These are phyloP conservation scores for Fusarium vanettenii DNA, from an alignment of 2,329 filamentous ascomycete genomes.

Conservation along the genomic window DNA sequence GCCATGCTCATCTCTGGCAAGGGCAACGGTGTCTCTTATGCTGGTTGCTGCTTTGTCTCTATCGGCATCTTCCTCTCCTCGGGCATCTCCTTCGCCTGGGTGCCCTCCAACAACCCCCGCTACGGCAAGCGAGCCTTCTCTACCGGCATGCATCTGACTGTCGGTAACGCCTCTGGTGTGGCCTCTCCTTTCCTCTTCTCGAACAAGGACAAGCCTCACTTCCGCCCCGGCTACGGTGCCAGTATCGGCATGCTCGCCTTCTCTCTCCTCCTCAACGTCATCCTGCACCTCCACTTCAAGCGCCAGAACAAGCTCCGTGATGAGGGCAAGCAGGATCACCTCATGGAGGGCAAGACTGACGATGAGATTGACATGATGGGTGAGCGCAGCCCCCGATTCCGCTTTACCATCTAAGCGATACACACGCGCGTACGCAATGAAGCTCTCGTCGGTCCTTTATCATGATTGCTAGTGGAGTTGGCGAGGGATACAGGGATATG, in stretches of 20 bases:
- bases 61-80: slow-evolving; percentile 61
- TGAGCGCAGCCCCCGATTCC: slow-evolving; percentile 52
- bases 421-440: neutral
- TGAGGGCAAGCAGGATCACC: slow-evolving; percentile 52
- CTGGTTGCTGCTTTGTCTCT: slow-evolving; percentile 71
- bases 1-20: slow-evolving; percentile 66
- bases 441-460: neutral
- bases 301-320: slow-evolving; percentile 51
- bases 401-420: slow-evolving; percentile 36
- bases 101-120: slow-evolving; percentile 69
- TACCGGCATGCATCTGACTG: slow-evolving; percentile 69
- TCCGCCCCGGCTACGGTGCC: slow-evolving; percentile 62
- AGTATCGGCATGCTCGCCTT: slow-evolving; percentile 60
- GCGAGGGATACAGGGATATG: neutral
- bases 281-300: slow-evolving; percentile 46
- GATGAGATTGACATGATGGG: slow-evolving; percentile 57
- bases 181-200: slow-evolving; percentile 70
- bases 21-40: slow-evolving; percentile 69
- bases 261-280: slow-evolving; percentile 44
- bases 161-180: slow-evolving; percentile 72
- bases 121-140: slow-evolving; percentile 74
- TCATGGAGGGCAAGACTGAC: slow-evolving; percentile 54
- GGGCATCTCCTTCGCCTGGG: slow-evolving; percentile 52
- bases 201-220: slow-evolving; percentile 56
- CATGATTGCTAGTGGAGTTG: neutral